These are phyloP conservation scores for Erythrophleum fordii DNA, from an alignment of 306 rosid genomes.

Conservation along the genomic window DNA sequence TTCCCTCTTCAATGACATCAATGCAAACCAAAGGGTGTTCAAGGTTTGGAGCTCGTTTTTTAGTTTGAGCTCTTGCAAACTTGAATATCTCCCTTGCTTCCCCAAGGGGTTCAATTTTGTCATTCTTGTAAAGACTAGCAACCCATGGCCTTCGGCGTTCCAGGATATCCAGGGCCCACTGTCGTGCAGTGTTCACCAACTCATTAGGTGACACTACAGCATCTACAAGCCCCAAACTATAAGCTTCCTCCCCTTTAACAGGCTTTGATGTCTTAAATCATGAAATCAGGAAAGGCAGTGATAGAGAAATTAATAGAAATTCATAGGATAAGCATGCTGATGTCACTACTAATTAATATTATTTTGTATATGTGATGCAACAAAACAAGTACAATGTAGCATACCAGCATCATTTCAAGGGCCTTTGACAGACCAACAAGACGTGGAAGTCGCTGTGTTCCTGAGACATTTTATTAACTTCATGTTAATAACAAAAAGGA, in stretches of 20 bases:
- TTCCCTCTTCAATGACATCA: constrained; percentile 85
- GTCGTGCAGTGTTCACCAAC: constrained; percentile 78
- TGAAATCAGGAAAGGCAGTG: neutral
- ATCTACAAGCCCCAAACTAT: constrained; percentile 84
- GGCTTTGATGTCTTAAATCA: constrained; percentile 76
- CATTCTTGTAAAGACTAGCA: constrained; percentile 81
- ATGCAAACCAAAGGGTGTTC: constrained; percentile 92
- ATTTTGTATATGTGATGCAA: neutral
- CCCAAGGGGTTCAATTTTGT: constrained; percentile 87
- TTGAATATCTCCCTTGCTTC: constrained; percentile 91
- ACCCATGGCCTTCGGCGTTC: constrained; percentile 78
- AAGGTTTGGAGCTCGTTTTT: constrained; percentile 84
- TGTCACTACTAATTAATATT: constrained; percentile 5
- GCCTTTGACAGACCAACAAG: constrained; percentile 95
- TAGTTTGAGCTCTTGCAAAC: constrained; percentile 76
- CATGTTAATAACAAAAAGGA: constrained; percentile 35
- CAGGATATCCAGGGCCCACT: constrained; percentile 84
- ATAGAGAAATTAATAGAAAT: constrained; percentile 35
- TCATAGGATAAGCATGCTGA: constrained; percentile 16
- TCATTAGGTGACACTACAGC: constrained; percentile 70
- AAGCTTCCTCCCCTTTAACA: constrained; percentile 85
- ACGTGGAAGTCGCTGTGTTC: constrained; percentile 98
- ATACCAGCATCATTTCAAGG: constrained; percentile 94
- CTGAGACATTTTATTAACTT: constrained; percentile 54
- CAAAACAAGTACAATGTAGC: constrained; percentile 31